phyloP scores from a whole-genome alignment of 2,329 filamentous ascomycete species.

The Cryphonectria naterciae region DNA sequence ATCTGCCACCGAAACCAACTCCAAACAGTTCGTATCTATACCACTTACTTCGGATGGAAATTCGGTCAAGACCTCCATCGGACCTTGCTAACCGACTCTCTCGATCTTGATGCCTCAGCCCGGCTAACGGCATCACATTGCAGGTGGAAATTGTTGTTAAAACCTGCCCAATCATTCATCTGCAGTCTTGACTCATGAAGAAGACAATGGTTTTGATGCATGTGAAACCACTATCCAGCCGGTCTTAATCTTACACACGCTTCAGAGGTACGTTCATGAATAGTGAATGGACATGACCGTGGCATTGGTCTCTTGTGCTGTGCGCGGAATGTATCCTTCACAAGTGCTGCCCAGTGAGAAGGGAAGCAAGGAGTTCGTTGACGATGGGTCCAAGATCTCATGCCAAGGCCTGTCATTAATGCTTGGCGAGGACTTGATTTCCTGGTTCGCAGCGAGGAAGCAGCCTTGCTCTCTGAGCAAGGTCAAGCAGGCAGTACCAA shows the following conservation, averaged over 20 bases:
- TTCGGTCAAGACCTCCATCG: neutral
- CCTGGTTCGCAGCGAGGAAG: neutral
- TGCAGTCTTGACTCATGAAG: neutral
- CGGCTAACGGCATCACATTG: neutral
- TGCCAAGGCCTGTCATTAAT: constrained; percentile 6
- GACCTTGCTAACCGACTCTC: neutral
- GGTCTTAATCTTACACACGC: neutral
- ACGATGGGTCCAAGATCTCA: neutral
- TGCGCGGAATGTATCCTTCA: neutral
- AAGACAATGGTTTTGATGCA: neutral
- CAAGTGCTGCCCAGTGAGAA: neutral
- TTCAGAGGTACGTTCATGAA: neutral
- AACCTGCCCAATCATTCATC: neutral
- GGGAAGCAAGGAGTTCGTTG: neutral
- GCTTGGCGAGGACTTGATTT: neutral
- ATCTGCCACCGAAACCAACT: constrained; percentile 3
- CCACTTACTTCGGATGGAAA: neutral
- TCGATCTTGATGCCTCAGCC: neutral
- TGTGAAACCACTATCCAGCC: neutral
- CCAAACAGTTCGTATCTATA: neutral
- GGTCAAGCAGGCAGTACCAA: neutral
- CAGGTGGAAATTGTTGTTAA: neutral
- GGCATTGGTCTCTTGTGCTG: neutral
- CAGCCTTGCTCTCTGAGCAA: neutral
- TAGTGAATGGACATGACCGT: neutral